A percentile compares a stretch with the other conserved stretches of the same genome.
Conservation (phyloP, 2,329 filamentous ascomycete species). For the Paecilomyces sp. region DNA sequence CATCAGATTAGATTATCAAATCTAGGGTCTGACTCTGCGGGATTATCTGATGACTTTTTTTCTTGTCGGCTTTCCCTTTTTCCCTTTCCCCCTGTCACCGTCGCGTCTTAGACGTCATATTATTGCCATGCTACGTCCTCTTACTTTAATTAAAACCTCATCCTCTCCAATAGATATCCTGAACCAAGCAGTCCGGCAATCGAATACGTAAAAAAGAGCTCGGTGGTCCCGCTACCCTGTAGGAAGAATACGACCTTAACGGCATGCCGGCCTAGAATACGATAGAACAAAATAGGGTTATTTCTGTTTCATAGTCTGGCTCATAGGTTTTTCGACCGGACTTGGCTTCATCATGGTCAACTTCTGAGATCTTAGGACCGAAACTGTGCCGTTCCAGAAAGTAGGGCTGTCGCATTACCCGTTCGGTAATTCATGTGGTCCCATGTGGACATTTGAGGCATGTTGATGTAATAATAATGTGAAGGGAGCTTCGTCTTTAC, state of each 20-base stretch:
- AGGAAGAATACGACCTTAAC: background rate
- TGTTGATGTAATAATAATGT: no score
- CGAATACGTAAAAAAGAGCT: background rate
- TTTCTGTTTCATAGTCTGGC: background rate
- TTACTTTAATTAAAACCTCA: background rate
- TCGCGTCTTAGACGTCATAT: background rate
- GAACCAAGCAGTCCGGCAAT: background rate
- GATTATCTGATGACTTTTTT: background rate
- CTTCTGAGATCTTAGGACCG: no score
- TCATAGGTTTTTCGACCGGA: no score
- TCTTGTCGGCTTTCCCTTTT: background rate
- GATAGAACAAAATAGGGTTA: background rate
- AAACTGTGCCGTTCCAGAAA: no score
- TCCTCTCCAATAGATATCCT: background rate
- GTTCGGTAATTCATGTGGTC: no score
- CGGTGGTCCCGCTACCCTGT: background rate
- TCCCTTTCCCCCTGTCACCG: no score
- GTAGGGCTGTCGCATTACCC: no score
- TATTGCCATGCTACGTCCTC: background rate
- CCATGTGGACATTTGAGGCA: no score
- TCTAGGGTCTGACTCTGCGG: constrained; percentile 13
- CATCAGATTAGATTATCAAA: constrained; percentile 27
- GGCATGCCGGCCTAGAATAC: background rate
- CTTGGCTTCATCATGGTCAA: no score
- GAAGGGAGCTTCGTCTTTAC: no score